A percentile compares a stretch with the other conserved stretches of the same genome.
Evolutionary conservation across 768 basidiomycete species (phyloP).

Genomic region (Boletellus emodensis): DNA sequence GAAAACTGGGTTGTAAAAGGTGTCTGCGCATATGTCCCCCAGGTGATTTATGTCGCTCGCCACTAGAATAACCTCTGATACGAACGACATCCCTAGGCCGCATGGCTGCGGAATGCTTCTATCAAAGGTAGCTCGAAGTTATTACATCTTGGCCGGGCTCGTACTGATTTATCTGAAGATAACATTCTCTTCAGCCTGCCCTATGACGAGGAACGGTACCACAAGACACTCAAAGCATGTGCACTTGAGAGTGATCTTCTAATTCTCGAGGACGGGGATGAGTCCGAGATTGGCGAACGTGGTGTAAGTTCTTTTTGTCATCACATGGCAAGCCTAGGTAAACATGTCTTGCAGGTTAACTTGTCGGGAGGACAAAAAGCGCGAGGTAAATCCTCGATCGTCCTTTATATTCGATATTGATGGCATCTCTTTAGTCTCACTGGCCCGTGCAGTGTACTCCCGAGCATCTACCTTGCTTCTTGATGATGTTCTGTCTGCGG

Average conservation of each 20-base stretch:
- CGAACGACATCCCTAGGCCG: constrained; percentile 32
- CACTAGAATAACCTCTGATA: constrained; percentile 2
- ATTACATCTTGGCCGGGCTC: constrained; percentile 35
- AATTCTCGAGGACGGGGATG: constrained; percentile 84
- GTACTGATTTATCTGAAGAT: constrained; percentile 30
- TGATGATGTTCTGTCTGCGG: constrained; percentile 74
- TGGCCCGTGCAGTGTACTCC: constrained; percentile 87
- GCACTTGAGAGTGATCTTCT: constrained; percentile 72
- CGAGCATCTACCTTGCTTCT: constrained; percentile 77
- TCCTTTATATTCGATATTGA: neutral
- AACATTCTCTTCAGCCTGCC: constrained; percentile 84
- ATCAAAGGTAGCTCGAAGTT: constrained; percentile 22
- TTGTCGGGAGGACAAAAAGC: constrained; percentile 62
- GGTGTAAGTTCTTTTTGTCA: constrained; percentile 44
- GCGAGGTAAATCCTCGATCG: constrained; percentile 40
- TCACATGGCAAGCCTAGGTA: neutral
- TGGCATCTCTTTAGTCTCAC: constrained; percentile 44
- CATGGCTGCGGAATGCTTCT: constrained; percentile 74
- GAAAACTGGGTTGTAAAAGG: constrained; percentile 76
- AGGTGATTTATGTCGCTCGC: constrained; percentile 37
- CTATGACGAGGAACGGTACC: constrained; percentile 67
- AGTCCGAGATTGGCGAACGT: constrained; percentile 84
- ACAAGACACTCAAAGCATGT: constrained; percentile 71
- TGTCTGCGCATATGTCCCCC: constrained; percentile 84
- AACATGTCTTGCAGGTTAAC: constrained; percentile 21